Evolutionary conservation across 345 rosid genomes (phyloP).

Genomic region (Leavenworthia alabamica): DNA sequence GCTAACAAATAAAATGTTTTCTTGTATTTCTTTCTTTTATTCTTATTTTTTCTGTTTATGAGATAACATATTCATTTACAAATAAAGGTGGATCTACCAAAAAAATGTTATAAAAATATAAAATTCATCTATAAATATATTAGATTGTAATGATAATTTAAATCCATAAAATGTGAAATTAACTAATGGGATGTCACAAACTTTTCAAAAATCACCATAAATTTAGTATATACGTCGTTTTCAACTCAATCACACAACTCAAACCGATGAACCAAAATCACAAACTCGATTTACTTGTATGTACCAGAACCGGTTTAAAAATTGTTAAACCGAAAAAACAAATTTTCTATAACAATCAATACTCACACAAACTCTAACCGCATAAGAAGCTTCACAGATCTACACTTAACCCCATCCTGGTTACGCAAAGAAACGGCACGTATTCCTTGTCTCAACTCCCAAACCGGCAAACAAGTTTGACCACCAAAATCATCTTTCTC

Average conservation of each 20-base stretch:
- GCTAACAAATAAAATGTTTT: too few species aligned
- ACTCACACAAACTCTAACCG: constrained; percentile 52
- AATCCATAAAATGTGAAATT: not conserved
- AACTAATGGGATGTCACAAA: not conserved
- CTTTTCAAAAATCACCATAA: not conserved
- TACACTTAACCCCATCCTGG: constrained; percentile 52
- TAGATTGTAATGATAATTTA: not conserved
- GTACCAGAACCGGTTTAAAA: not conserved
- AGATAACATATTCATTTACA: too few species aligned
- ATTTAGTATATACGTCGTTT: not conserved
- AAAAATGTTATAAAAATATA: too few species aligned
- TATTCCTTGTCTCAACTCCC: constrained; percentile 64
- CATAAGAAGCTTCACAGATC: constrained; percentile 66
- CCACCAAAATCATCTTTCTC: constrained; percentile 94
- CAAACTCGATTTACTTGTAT: not conserved
- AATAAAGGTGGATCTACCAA: too few species aligned
- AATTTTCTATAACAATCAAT: not conserved
- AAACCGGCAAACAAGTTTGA: constrained; percentile 75
- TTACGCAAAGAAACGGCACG: constrained; percentile 54
- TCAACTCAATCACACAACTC: not conserved
- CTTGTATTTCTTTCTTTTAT: too few species aligned
- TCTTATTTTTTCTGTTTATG: too few species aligned
- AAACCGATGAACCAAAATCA: constrained; percentile 3
- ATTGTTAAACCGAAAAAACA: not conserved
- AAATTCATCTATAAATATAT: too few species aligned